phyloP scores from a whole-genome alignment of 805 yeast genomes.

The Ogataea ramenticola region DNA sequence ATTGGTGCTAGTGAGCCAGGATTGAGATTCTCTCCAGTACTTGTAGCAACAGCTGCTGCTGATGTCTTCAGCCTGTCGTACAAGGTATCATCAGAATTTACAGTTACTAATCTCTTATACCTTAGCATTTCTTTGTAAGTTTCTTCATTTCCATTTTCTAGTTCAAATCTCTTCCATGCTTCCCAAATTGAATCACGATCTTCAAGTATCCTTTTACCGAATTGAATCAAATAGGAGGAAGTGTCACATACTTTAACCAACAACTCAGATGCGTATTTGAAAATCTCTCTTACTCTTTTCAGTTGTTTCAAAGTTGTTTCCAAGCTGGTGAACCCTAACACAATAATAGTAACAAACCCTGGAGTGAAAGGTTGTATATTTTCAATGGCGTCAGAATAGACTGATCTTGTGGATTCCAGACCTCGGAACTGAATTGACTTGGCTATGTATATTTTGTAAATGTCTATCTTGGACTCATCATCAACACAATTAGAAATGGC shows the following conservation, averaged over 20 bases:
- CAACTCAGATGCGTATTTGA: constrained; percentile 44
- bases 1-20: constrained; percentile 22
- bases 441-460: constrained; percentile 37
- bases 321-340: constrained; percentile 46
- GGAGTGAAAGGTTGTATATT: constrained; percentile 18
- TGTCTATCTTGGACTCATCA: constrained; percentile 27
- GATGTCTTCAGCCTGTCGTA: not conserved
- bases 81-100: constrained; percentile 4
- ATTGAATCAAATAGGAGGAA: constrained; percentile 16
- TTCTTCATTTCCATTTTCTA: constrained; percentile 60
- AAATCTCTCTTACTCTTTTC: constrained; percentile 56
- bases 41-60: constrained; percentile 2
- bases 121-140: constrained; percentile 70
- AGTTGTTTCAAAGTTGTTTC: constrained; percentile 50
- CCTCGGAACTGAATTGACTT: constrained; percentile 35
- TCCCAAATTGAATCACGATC: constrained; percentile 42
- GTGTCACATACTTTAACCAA: constrained; percentile 10
- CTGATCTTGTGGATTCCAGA: constrained; percentile 33
- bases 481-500: constrained; percentile 27
- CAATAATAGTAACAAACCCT: constrained; percentile 31
- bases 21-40: not conserved
- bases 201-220: constrained; percentile 1
- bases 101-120: constrained; percentile 38
- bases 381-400: constrained; percentile 46
- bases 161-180: constrained; percentile 69